phyloP scores from a whole-genome alignment of 2,329 filamentous ascomycete genomes.

The Penicillium sp. region DNA sequence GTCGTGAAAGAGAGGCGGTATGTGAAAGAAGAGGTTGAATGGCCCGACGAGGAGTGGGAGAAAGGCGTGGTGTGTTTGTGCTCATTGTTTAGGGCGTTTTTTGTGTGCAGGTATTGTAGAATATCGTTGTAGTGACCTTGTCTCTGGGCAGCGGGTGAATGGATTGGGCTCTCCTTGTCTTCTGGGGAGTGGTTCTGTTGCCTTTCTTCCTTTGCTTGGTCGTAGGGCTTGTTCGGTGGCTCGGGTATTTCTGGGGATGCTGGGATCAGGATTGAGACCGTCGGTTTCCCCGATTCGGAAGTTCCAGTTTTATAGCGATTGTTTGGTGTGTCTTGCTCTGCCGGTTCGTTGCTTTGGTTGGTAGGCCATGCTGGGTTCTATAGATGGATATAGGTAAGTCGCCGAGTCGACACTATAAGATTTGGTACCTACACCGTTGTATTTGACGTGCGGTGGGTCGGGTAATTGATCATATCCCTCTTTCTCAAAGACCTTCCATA shows the following conservation, averaged over 20 bases:
- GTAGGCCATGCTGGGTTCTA: constrained; percentile 5
- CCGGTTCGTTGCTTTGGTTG: neutral
- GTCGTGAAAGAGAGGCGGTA: constrained; percentile 14
- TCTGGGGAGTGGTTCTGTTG: neutral
- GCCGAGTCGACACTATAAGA: neutral
- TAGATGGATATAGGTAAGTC: neutral
- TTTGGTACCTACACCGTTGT: constrained; percentile 5
- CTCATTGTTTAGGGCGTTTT: neutral
- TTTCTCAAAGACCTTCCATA: constrained; percentile 11
- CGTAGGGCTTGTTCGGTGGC: neutral
- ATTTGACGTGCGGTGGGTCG: constrained; percentile 1
- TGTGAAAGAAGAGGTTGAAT: constrained; percentile 11
- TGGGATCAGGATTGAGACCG: constrained; percentile 15
- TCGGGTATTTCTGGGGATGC: neutral
- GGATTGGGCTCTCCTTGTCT: neutral
- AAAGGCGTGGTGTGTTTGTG: neutral
- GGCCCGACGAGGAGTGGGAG: neutral
- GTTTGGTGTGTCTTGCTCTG: neutral
- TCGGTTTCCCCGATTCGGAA: constrained; percentile 1
- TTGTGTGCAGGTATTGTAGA: neutral
- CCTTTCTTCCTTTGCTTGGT: neutral
- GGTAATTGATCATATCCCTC: neutral
- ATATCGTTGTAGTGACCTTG: constrained; percentile 3
- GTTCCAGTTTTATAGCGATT: constrained; percentile 3
- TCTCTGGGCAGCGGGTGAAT: neutral